Base-by-base conservation (phyloP, 169 alveolate genomes). In the Theileria orientalis region DNA sequence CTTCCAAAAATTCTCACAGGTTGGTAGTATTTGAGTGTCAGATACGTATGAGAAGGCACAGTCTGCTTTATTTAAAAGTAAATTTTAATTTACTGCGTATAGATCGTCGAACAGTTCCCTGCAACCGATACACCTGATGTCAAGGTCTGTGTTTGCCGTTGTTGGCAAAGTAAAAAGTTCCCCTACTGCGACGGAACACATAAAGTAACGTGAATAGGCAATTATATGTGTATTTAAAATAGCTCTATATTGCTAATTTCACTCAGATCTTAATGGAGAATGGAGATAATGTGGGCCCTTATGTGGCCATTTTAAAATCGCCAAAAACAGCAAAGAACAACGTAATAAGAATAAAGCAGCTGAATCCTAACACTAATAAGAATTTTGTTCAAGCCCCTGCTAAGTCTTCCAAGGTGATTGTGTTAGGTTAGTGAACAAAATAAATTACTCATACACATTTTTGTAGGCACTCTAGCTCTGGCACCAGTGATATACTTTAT, bases 101-200 rank as follows among this genome's bases (percentile, higher is more conserved):
- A 76, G 83, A 56, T 59, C 16, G 57, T 76, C 9, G 73, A 54
- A 57, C 51, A 75, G 52, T 72, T 69, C 62, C 85, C 90, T 27
- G 91, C 93, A 23, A 71, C 85, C 13, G 71, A 73, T 51, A 76
- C 63, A 37, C 83, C 85, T 14, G 95, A 91, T 32, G 74, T 76
- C 47, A 42, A 47, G 35, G 73, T 90, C n/a, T 75, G 91, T 33
- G 60, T 92, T 54, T 92, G 95, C 67, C 90, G 95, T n/a, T 92
- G 95, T 68, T 92, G 95, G 95, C 95, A 92, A 68, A 84, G 92
- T 25, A 78, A 76, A 47, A 90, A 87, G 74, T 92, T 90, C 52
- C 95, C 95, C 23, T 89, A 85, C 83, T 92, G 95, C 51, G 95
- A 92, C 62, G 95, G 84, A 83, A 85, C 95, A 16, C 95, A 92